phyloP scores from a whole-genome alignment of 2,329 filamentous ascomycete genomes.

The Alternaria infectoria region DNA sequence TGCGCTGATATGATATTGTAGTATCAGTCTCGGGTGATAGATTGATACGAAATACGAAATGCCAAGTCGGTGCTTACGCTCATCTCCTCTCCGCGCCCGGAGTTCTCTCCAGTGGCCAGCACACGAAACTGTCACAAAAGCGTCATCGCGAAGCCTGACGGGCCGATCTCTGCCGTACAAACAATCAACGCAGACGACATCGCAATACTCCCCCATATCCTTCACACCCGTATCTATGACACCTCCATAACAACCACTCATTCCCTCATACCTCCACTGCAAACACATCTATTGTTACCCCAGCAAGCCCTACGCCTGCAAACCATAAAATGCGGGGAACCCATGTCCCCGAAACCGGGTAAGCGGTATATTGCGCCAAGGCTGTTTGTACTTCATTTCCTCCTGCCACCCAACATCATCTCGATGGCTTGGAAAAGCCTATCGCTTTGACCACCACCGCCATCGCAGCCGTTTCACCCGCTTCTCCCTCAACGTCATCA shows the following conservation, averaged over 20 bases:
- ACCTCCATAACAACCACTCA: background rate
- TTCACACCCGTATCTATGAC: background rate
- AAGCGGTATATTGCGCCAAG: slow-evolving; percentile 1
- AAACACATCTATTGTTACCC: background rate
- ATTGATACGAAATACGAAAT: background rate
- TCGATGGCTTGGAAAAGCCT: background rate
- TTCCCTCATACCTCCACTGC: background rate
- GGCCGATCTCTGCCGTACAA: background rate
- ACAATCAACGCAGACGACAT: background rate
- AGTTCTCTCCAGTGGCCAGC: background rate
- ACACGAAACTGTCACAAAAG: background rate
- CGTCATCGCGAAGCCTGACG: background rate
- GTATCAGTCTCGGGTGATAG: background rate
- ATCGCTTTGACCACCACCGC: background rate
- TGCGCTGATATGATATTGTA: background rate
- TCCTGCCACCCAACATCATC: background rate
- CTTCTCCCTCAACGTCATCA: background rate
- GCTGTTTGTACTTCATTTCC: background rate
- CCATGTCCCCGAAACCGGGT: background rate
- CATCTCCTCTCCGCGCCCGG: background rate
- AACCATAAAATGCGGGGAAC: background rate
- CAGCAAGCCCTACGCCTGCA: background rate
- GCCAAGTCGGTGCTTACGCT: background rate
- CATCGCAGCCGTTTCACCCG: background rate
- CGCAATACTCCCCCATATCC: background rate